These are phyloP conservation scores for Sarocladium strictum DNA, from an alignment of 2,329 filamentous ascomycete species.

Conservation along the genomic window DNA sequence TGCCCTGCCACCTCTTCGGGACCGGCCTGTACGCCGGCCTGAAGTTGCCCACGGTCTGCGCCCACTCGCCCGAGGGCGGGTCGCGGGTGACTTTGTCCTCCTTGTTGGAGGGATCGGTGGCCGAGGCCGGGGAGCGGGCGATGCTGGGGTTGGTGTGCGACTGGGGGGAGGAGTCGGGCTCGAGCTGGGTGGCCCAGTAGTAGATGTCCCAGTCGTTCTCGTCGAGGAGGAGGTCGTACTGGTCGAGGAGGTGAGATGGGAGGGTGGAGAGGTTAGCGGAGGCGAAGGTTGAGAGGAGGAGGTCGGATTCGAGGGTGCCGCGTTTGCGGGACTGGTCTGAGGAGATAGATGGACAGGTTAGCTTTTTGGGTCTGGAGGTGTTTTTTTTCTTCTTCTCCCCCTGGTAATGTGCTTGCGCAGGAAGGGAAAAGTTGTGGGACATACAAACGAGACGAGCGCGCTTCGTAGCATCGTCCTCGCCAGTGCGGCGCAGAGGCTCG, in stretches of 20 bases:
- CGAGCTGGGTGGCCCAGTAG: conserved; percentile 94
- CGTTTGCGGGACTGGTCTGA: conserved; percentile 94
- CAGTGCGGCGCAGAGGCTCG: conserved; percentile 78
- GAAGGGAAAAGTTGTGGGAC: conserved; percentile 26
- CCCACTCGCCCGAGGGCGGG: conserved; percentile 71
- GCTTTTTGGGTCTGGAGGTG: background rate
- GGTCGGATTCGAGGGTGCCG: conserved; percentile 91
- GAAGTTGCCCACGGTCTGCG: conserved; percentile 91
- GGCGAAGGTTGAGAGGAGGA: conserved; percentile 93
- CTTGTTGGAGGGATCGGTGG: conserved; percentile 16
- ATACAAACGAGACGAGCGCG: conserved; percentile 71
- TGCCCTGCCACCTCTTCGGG: conserved; percentile 76
- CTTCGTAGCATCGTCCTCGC: conserved; percentile 81
- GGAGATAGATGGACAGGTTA: conserved; percentile 9
- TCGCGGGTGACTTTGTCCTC: conserved; percentile 27
- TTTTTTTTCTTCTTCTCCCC: background rate
- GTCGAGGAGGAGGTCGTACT: conserved; percentile 91
- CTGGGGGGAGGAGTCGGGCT: conserved; percentile 32
- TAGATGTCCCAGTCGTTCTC: conserved; percentile 99
- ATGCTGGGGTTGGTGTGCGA: conserved; percentile 33
- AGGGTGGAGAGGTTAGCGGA: conserved; percentile 70
- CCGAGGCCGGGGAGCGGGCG: conserved; percentile 20
- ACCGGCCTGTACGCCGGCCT: conserved; percentile 91
- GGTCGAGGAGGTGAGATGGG: conserved; percentile 63
- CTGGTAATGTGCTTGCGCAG: no score